Conservation (phyloP, 2,329 filamentous ascomycete genomes). For the Pleoardoris graminearum region DNA sequence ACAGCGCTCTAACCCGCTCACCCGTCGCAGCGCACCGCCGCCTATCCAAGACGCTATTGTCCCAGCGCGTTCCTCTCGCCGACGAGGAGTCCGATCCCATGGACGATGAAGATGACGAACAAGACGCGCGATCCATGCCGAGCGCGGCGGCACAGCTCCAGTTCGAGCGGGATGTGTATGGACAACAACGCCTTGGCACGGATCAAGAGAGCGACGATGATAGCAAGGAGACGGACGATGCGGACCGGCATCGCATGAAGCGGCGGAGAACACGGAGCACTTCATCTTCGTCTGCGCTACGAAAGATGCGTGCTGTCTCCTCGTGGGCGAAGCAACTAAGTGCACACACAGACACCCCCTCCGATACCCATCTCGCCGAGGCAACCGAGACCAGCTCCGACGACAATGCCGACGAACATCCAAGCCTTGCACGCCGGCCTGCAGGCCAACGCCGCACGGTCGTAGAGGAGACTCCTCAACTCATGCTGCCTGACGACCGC, state of each 20-base stretch:
- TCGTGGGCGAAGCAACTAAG: background rate
- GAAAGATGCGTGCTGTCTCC: background rate
- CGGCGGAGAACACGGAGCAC: conserved; percentile 20
- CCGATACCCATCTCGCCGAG: background rate
- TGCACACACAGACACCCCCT: background rate
- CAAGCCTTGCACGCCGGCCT: background rate
- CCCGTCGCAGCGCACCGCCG: conserved; percentile 15
- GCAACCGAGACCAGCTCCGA: background rate
- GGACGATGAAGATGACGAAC: background rate
- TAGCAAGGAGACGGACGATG: background rate
- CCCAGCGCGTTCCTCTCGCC: conserved; percentile 11
- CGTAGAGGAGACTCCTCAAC: background rate
- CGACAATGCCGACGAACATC: background rate
- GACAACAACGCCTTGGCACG: background rate
- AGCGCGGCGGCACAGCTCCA: conserved; percentile 18
- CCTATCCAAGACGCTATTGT: conserved; percentile 1
- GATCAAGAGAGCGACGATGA: background rate
- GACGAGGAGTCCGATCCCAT: conserved; percentile 3
- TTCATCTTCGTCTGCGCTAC: background rate
- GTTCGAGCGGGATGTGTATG: conserved; percentile 5
- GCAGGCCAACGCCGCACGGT: background rate
- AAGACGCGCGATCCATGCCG: conserved; percentile 16
- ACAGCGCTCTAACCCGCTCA: conserved; percentile 34
- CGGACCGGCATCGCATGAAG: conserved; percentile 14
- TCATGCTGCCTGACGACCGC: background rate